Conservation (phyloP, 257 asterid species). For the Plantago elongata region DNA sequence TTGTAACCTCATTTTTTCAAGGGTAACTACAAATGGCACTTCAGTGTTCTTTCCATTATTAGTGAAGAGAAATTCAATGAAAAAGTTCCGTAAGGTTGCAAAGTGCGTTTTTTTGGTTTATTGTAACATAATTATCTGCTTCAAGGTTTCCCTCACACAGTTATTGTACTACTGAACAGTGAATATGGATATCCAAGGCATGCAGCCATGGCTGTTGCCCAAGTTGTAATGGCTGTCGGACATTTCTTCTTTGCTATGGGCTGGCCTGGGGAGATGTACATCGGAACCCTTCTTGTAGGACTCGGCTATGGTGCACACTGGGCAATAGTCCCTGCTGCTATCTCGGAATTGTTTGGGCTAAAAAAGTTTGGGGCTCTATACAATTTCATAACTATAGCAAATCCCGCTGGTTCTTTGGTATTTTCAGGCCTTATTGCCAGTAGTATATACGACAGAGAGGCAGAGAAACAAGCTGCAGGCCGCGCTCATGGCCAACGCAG, state of each 20-base stretch:
- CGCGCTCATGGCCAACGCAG: conserved; percentile 22
- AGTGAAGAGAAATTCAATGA: too few relatives aligned
- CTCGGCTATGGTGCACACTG: conserved; percentile 97
- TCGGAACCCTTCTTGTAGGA: conserved; percentile 87
- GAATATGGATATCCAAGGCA: conserved; percentile 89
- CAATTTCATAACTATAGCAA: conserved; percentile 77
- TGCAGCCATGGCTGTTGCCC: conserved; percentile 69
- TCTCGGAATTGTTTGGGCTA: conserved; percentile 84
- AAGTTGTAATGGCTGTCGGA: conserved; percentile 71
- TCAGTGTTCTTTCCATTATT: too few relatives aligned
- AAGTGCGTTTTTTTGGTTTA: too few relatives aligned
- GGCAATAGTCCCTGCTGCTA: conserved; percentile 93
- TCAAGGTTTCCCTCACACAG: conserved; percentile 16
- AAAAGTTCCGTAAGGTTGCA: too few relatives aligned
- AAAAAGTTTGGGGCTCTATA: conserved; percentile 77
- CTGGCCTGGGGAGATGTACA: conserved; percentile 85
- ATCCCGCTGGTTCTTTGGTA: conserved; percentile 76
- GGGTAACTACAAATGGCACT: too few relatives aligned
- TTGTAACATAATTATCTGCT: not conserved
- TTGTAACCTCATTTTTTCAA: too few relatives aligned
- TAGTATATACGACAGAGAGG: conserved; percentile 74
- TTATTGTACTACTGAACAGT: conserved; percentile 33
- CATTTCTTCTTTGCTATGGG: conserved; percentile 87
- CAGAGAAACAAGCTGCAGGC: conserved; percentile 69
- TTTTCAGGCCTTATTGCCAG: conserved; percentile 82